Evolutionary conservation across 1,284 basidiomycete genomes (phyloP).

Genomic region (Laetiporus sulphureus): DNA sequence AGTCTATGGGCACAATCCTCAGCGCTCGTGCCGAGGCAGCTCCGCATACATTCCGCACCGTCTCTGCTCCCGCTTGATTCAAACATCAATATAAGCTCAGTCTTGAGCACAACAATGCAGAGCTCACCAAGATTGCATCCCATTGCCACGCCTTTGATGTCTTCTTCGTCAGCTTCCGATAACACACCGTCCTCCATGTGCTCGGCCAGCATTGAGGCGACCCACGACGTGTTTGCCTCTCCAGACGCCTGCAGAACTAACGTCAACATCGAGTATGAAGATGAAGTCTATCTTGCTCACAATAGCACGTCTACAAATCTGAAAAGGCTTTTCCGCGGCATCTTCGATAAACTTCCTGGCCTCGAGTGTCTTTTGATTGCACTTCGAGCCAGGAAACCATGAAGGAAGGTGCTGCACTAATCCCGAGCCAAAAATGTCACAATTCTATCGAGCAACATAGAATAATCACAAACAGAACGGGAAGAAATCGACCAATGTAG

Average conservation of each 20-base stretch:
- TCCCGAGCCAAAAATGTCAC: neutral
- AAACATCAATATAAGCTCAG: neutral
- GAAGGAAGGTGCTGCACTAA: conserved; percentile 38
- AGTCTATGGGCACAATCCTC: conserved; percentile 24
- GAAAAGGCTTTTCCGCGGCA: conserved; percentile 30
- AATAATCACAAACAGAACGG: conserved; percentile 5
- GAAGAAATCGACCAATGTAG: conserved; percentile 14
- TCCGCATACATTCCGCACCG: neutral
- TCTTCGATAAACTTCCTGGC: conserved; percentile 24
- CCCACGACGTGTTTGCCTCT: conserved; percentile 10
- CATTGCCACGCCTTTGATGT: conserved; percentile 12
- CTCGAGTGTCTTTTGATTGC: conserved; percentile 39
- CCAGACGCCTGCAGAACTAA: conserved; percentile 9
- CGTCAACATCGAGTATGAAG: neutral
- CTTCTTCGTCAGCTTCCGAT: conserved; percentile 8
- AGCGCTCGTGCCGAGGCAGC: neutral
- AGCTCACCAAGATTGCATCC: conserved; percentile 11
- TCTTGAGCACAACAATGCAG: neutral
- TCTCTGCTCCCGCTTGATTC: conserved; percentile 1
- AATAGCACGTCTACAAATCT: conserved; percentile 13
- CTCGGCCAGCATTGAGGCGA: conserved; percentile 10
- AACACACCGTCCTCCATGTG: neutral
- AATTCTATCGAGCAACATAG: neutral
- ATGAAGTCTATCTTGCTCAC: conserved; percentile 7
- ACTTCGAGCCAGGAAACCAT: conserved; percentile 46